phyloP scores from a whole-genome alignment of 1,284 basidiomycete species.

The Papiliotrema fonsecae region DNA sequence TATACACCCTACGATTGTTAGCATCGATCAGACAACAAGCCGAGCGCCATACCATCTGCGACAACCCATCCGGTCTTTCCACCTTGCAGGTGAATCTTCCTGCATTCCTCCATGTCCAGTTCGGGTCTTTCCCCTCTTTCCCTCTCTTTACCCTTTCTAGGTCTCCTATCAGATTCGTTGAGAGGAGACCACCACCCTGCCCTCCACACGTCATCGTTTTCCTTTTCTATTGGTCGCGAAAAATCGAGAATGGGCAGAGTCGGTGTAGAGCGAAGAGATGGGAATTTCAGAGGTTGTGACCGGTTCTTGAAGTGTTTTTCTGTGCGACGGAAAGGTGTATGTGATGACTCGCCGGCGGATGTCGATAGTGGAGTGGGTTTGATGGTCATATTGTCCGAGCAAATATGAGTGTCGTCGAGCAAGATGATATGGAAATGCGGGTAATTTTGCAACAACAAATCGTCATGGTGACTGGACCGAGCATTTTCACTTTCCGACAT shows the following conservation, averaged over 20 bases:
- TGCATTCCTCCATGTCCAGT: slow-evolving; percentile 9
- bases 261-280: slow-evolving; percentile 20
- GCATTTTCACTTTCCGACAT: too few relatives aligned
- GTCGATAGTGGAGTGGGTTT: neutral
- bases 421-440: too few relatives aligned
- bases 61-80: slow-evolving; percentile 35
- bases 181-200: slow-evolving; percentile 42
- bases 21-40: neutral
- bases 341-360: neutral
- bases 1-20: slow-evolving; percentile 62
- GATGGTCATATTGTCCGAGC: neutral
- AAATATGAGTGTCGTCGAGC: too few relatives aligned
- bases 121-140: slow-evolving; percentile 27
- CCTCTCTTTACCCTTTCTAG: slow-evolving; percentile 25
- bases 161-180: slow-evolving; percentile 8
- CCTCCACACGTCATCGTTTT: slow-evolving; percentile 37
- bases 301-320: slow-evolving; percentile 49
- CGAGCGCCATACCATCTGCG: slow-evolving; percentile 30
- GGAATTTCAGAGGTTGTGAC: slow-evolving; percentile 18
- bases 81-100: slow-evolving; percentile 14
- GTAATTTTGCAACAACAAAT: too few relatives aligned
- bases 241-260: slow-evolving; percentile 35
- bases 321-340: slow-evolving; percentile 38
- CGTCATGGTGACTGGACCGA: too few relatives aligned
- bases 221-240: slow-evolving; percentile 24